A percentile compares a stretch with the other conserved stretches of the same genome.
Evolutionary conservation across 352 stramenopile species (phyloP).

Genomic region (Globisporangium viniferum): DNA sequence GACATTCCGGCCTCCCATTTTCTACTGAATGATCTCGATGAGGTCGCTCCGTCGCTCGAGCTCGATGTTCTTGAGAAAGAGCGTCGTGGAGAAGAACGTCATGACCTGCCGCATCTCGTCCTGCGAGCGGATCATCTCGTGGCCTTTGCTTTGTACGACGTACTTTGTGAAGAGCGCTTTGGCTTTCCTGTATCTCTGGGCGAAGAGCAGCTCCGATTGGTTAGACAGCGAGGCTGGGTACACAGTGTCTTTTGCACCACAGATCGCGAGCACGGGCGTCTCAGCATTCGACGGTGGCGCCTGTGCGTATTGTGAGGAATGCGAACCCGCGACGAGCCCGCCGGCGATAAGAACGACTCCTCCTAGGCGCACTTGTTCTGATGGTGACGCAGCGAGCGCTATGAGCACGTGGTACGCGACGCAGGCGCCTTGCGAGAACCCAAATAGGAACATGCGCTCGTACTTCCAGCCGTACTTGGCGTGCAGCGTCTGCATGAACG

Average conservation of each 20-base stretch:
- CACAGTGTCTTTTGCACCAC: conserved; percentile 29
- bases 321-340: conserved; percentile 33
- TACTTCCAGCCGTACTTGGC: conserved; percentile 45
- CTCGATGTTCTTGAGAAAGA: conserved; percentile 49
- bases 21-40: conserved; percentile 37
- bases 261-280: conserved; percentile 48
- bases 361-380: conserved; percentile 26
- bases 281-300: conserved; percentile 13
- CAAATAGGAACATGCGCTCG: conserved; percentile 59
- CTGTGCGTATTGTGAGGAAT: conserved; percentile 14
- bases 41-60: conserved; percentile 52
- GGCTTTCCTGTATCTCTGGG: conserved; percentile 16
- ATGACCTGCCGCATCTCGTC: conserved; percentile 62
- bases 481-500: conserved; percentile 46
- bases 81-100: conserved; percentile 47
- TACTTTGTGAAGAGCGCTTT: conserved; percentile 14
- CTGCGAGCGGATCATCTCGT: conserved; percentile 49
- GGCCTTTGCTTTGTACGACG: conserved; percentile 28
- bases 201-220: conserved; percentile 28
- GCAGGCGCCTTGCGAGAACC: conserved; percentile 62
- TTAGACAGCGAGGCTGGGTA: conserved; percentile 37
- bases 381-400: conserved; percentile 17
- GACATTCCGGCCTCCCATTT: background rate
- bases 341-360: conserved; percentile 53
- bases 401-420: conserved; percentile 57